Evolutionary conservation across 139 green algal species (phyloP), one percentile per base, ranked within the genome.

Genomic region (Haematococcus lacustris): DNA sequence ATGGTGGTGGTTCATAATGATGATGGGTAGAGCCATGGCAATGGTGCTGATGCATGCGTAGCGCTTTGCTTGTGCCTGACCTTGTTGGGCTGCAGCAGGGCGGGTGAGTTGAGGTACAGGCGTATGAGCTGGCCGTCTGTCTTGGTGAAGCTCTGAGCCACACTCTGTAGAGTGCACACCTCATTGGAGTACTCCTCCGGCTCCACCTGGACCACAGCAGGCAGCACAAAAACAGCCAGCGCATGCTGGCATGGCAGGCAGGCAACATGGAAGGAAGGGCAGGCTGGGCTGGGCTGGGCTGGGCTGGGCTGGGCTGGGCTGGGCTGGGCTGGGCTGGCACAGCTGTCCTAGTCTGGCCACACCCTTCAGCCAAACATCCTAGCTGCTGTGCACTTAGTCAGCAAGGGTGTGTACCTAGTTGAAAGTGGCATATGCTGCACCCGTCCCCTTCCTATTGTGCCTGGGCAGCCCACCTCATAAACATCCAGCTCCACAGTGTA

Each of bases 401-500:
- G n/a, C n/a, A n/a, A n/a, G n/a, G n/a, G n/a, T n/a, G n/a, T n/a
- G n/a, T n/a, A n/a, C n/a, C n/a, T n/a, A n/a, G n/a, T n/a, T n/a
- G n/a, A n/a, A n/a, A n/a, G n/a, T n/a, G n/a, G n/a, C n/a, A n/a
- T n/a, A n/a, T n/a, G n/a, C n/a, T n/a, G n/a, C n/a, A n/a, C n/a
- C n/a, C n/a, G n/a, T n/a, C n/a, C n/a, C n/a, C n/a, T n/a, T n/a
- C n/a, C n/a, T n/a, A n/a, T n/a, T n/a, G n/a, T n/a, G n/a, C n/a
- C n/a, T n/a, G n/a, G n/a, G n/a, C n/a, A n/a, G 53, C 71, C 38
- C 59, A 90, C 80, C 80, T 90, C 82, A 32, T 83, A 74, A 33
- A 90, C 70, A n/a, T 90, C 82, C 71, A 92, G 75, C 78, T 90
- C 83, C 63, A 82, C 85, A 26, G 82, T 88, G 63, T 82, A 83